Conservation (phyloP, 1,139 yeast genomes). For the Suhomyces yuchorum region DNA sequence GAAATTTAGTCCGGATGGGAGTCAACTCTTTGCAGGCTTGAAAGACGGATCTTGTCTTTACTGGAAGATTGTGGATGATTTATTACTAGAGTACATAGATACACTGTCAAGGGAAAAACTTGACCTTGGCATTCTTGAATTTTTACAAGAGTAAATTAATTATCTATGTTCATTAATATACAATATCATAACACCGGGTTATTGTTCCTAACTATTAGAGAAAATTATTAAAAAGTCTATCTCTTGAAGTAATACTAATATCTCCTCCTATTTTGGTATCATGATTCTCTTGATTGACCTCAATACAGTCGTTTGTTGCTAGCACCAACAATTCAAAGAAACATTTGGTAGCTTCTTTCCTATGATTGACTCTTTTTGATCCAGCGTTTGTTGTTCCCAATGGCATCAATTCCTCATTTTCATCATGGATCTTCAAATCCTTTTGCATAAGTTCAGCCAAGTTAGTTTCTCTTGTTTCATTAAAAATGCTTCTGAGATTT, state of each 20-base stretch:
- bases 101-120: slow-evolving; percentile 5
- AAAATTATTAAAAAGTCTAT: slow-evolving; percentile 48
- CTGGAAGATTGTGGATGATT: slow-evolving; percentile 24
- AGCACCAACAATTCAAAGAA: slow-evolving; percentile 83
- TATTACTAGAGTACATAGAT: slow-evolving; percentile 13
- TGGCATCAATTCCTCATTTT: slow-evolving; percentile 23
- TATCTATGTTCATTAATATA: slow-evolving; percentile 19
- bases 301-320: slow-evolving; percentile 75
- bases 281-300: slow-evolving; percentile 53
- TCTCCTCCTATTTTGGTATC: slow-evolving; percentile 55
- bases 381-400: slow-evolving; percentile 27
- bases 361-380: slow-evolving; percentile 35
- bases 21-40: slow-evolving; percentile 27
- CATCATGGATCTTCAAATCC: slow-evolving; percentile 30
- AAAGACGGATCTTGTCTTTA: slow-evolving; percentile 27
- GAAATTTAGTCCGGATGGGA: slow-evolving; percentile 27
- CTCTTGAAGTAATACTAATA: slow-evolving; percentile 56
- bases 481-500: slow-evolving; percentile 44
- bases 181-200: slow-evolving; percentile 9
- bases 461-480: slow-evolving; percentile 23
- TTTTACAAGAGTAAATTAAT: slow-evolving; percentile 7
- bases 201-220: slow-evolving; percentile 19
- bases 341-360: slow-evolving; percentile 67
- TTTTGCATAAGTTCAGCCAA: slow-evolving; percentile 47
- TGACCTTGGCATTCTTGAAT: slow-evolving; percentile 16